Percentiles rank a stretch among this genome's conserved stretches.
Evolutionary conservation across 2,329 filamentous ascomycete genomes (phyloP).

Genomic region (Monosporascus sp.): DNA sequence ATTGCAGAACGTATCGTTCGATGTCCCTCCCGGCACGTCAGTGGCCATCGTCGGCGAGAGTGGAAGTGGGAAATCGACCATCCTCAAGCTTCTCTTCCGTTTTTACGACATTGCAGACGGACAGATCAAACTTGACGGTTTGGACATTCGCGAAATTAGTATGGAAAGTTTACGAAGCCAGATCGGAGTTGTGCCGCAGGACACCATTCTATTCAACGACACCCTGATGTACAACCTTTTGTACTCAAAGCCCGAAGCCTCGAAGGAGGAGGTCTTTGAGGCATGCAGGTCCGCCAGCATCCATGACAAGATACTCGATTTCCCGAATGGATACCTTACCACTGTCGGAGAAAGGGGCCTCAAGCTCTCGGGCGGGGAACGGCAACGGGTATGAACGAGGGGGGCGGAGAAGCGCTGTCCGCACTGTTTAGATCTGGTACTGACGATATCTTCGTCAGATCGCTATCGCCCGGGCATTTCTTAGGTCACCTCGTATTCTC

Average conservation of each 20-base stretch:
- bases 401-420: not conserved
- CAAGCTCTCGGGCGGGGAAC: constrained; percentile 53
- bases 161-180: constrained; percentile 41
- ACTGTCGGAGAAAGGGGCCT: constrained; percentile 22
- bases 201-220: constrained; percentile 51
- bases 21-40: constrained; percentile 37
- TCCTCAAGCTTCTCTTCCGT: constrained; percentile 52
- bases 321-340: constrained; percentile 38
- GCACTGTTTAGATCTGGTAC: not conserved
- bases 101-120: constrained; percentile 54
- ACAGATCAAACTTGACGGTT: constrained; percentile 49
- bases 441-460: constrained; percentile 23
- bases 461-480: constrained; percentile 58
- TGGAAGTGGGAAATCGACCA: constrained; percentile 50
- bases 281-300: constrained; percentile 52
- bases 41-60: constrained; percentile 42
- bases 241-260: constrained; percentile 49
- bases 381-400: constrained; percentile 47
- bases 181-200: constrained; percentile 53
- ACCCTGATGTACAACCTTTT: constrained; percentile 56
- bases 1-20: constrained; percentile 36
- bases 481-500: constrained; percentile 65
- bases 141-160: constrained; percentile 46
- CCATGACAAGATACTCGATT: constrained; percentile 52
- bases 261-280: constrained; percentile 49